Base-by-base conservation (phyloP, 148 eudicot species). In the Chenopodium album region DNA sequence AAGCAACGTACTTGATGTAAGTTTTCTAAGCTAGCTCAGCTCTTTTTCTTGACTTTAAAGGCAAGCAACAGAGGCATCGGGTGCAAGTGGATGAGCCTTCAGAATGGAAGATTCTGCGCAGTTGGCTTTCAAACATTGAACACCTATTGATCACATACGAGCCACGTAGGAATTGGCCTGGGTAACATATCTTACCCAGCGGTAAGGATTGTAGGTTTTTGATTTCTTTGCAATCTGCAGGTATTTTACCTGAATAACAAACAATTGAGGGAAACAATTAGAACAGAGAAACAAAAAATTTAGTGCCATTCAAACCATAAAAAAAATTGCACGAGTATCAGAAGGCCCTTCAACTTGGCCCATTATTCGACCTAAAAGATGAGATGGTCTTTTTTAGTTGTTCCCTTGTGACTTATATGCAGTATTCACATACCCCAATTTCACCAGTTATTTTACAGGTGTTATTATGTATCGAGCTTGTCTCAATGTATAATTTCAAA, bases 101-200 rank as follows among this genome's bases (percentile, higher is more conserved):
- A 34, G 26, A n/a, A 34, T 46, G 54, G 26, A 46, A 22, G 78
- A 54, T 72, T 71, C 46, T 0, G 60, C 32, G 47, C 2, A 31
- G 71, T 62, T 23, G 20, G 59, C 28, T 29, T 20, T 3, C 17
- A 7, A 32, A n/a, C 54, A 29, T 32, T 64, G 73, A 5, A 73
- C 46, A 29, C n/a, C 23, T 4, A 63, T 12, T 22, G 46, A 32
- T 90, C 89, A 93, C 86, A 93, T 81, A 73, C 97, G 97, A 71
- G 97, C 95, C 78, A 93, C 97, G 80, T 93, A 93, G 22, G 95
- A 92, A 88, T 92, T 93, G 34, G 95, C 90, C 69, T 90, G 97
- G 47, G 97, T 92, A 73, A 93, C 95, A 46, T 93, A 93, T 85
- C 95, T 90, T 77, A 93, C 97, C 97, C 97, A 93, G 59, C 95